phyloP scores from a whole-genome alignment of 176 grass and related monocot species.

The Aegilops sharonensis region DNA sequence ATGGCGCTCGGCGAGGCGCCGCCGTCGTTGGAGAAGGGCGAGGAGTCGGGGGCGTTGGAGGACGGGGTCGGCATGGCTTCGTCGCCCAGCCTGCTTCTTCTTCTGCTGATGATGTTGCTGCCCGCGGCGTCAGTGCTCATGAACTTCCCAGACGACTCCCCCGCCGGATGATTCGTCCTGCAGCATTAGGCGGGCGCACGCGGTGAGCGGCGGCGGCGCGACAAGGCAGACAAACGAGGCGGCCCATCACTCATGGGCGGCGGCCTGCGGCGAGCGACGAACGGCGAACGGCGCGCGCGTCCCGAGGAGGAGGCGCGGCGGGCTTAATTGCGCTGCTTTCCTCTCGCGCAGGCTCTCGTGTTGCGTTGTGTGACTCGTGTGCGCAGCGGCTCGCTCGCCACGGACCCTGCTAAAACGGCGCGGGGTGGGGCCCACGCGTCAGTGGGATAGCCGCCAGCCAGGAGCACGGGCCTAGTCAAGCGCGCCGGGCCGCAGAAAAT shows the following conservation, averaged over 20 bases:
- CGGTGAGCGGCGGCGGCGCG: conserved; percentile 31
- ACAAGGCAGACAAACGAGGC: neutral
- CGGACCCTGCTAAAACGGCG: neutral
- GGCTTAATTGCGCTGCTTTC: neutral
- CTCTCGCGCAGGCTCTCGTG: neutral
- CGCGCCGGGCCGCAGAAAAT: neutral
- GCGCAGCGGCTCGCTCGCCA: neutral
- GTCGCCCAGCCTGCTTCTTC: neutral
- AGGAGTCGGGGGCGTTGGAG: conserved; percentile 10
- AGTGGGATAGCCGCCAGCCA: neutral
- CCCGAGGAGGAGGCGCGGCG: neutral
- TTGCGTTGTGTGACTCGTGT: neutral
- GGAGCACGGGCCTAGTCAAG: neutral
- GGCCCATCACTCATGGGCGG: conserved; percentile 1
- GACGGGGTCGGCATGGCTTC: conserved; percentile 34
- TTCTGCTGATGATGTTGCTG: neutral
- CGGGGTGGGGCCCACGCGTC: neutral
- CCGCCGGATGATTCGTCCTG: neutral
- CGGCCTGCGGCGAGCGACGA: neutral
- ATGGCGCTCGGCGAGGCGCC: conserved; percentile 7
- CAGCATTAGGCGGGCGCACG: conserved; percentile 38
- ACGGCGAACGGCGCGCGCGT: neutral
- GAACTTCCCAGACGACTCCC: conserved; percentile 1
- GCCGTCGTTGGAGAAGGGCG: conserved; percentile 33
- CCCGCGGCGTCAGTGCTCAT: conserved; percentile 36